These are phyloP conservation scores for Aspergillus aculeatus DNA, from an alignment of 2,329 filamentous ascomycete species.

Conservation along the genomic window DNA sequence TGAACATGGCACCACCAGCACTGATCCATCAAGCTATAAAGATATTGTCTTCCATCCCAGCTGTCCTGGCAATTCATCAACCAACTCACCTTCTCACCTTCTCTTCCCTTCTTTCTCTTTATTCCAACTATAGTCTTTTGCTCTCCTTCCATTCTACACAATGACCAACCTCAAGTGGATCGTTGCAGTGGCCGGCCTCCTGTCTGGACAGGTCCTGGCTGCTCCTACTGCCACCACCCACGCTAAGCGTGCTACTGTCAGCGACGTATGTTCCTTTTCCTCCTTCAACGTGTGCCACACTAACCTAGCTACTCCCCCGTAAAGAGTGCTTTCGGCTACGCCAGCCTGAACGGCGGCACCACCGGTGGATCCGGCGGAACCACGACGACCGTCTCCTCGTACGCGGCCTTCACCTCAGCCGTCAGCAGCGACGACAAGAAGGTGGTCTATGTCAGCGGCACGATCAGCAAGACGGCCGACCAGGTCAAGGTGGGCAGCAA, in stretches of 20 bases:
- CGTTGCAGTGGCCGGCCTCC: constrained; percentile 22
- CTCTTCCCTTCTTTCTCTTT: constrained; percentile 1
- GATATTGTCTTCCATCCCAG: not conserved
- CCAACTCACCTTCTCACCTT: constrained; percentile 1
- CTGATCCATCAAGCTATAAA: not conserved
- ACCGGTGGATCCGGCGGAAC: constrained; percentile 57
- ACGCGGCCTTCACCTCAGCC: constrained; percentile 52
- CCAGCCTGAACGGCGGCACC: constrained; percentile 52
- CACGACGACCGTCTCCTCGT: constrained; percentile 55
- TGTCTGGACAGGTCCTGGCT: constrained; percentile 27
- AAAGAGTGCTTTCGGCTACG: constrained; percentile 44
- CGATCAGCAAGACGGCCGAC: constrained; percentile 44
- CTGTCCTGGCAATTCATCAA: constrained; percentile 6
- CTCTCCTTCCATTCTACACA: not conserved
- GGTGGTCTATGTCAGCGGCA: constrained; percentile 49
- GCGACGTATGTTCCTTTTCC: constrained; percentile 20
- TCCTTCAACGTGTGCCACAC: too few relatives aligned
- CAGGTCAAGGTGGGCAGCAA: constrained; percentile 51
- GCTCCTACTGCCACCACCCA: constrained; percentile 26
- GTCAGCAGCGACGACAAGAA: constrained; percentile 48
- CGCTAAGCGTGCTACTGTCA: constrained; percentile 27
- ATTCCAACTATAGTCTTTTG: not conserved
- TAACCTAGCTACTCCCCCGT: not conserved
- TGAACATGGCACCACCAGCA: not conserved
- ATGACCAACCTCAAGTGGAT: constrained; percentile 29